Conservation (phyloP, 1,284 basidiomycete species). For the Termitomyces sp. region DNA sequence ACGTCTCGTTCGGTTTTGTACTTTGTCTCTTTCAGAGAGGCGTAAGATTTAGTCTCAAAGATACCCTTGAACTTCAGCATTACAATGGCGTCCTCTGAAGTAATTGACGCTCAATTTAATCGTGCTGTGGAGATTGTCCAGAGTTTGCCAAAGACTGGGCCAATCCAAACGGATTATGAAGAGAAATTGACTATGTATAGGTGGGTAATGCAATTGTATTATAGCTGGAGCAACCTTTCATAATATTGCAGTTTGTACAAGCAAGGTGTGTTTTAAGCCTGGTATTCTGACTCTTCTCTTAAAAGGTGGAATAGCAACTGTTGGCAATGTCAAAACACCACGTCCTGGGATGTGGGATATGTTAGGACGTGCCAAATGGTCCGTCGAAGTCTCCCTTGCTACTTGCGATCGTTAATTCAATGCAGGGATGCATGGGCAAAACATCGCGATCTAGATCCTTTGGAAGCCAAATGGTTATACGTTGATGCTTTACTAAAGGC, state of each 20-base stretch:
- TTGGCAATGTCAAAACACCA: slow-evolving; percentile 76
- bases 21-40: not conserved
- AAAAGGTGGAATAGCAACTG: slow-evolving; percentile 58
- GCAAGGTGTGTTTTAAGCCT: slow-evolving; percentile 59
- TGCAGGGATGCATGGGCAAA: slow-evolving; percentile 93
- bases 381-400: slow-evolving; percentile 15
- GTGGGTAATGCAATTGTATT: slow-evolving; percentile 30
- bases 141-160: slow-evolving; percentile 86
- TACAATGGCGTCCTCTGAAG: slow-evolving; percentile 52
- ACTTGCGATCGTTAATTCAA: slow-evolving; percentile 21
- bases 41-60: not conserved
- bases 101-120: slow-evolving; percentile 83
- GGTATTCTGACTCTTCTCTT: slow-evolving; percentile 10
- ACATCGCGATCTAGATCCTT: slow-evolving; percentile 73
- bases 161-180: slow-evolving; percentile 95
- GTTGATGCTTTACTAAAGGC: slow-evolving; percentile 86
- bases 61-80: not conserved
- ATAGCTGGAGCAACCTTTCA: not conserved
- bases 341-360: slow-evolving; percentile 91
- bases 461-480: slow-evolving; percentile 87
- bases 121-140: slow-evolving; percentile 95
- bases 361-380: slow-evolving; percentile 94
- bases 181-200: slow-evolving; percentile 96
- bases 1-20: not conserved
- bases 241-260: slow-evolving; percentile 68